Base-by-base conservation (phyloP, 345 rosid genomes). In the Rhodamnia rubescens region DNA sequence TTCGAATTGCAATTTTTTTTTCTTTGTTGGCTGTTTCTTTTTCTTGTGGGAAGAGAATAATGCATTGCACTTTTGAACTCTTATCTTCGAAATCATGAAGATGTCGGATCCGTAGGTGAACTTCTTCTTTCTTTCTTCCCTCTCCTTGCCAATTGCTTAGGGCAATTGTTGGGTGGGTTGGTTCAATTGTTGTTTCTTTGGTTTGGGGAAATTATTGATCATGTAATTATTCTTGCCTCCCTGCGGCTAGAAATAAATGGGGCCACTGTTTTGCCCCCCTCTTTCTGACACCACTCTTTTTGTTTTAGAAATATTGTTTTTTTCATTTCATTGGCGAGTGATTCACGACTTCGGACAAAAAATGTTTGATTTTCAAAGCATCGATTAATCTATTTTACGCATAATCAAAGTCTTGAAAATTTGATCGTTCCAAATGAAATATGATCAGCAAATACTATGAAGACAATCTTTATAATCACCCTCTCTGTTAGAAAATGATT, bases 31-130 rank as follows among this genome's bases (percentile, higher is more conserved):
- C 59, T 0, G 55, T 54, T 53, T 36, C 61, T 55, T 54, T 53
- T 44, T n/a, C 69, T 21, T 44, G 44, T 44, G 42, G 84, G 26
- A 11, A 61, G 83, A 78, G 44, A 82, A 83, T 87, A 89, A 88
- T 87, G 88, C 61, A 90, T 91, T 89, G 64, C 95, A 26, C 92
- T 87, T 92, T 94, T 92, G 93, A 91, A 90, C 84, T 85, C 87
- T 74, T 29, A 52, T 74, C 87, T 36, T 61, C 7, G 86, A 89
- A 86, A 91, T 90, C 88, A 91, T 92, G 90, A 87, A 84, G 5
- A 54, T 92, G 96, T 92, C 93, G 93, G 93, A 88, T 85, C 87
- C 89, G 52, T 86, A 75, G 85, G 49, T 87, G 75, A 74, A 55
- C 58, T 55, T 80, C 7, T 54, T 83, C 61, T 36, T 22, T 81